Percentiles rank a stretch among this genome's conserved stretches.
These are phyloP conservation scores for Termitomyces sp. DNA, from an alignment of 768 basidiomycete genomes.

Conservation along the genomic window DNA sequence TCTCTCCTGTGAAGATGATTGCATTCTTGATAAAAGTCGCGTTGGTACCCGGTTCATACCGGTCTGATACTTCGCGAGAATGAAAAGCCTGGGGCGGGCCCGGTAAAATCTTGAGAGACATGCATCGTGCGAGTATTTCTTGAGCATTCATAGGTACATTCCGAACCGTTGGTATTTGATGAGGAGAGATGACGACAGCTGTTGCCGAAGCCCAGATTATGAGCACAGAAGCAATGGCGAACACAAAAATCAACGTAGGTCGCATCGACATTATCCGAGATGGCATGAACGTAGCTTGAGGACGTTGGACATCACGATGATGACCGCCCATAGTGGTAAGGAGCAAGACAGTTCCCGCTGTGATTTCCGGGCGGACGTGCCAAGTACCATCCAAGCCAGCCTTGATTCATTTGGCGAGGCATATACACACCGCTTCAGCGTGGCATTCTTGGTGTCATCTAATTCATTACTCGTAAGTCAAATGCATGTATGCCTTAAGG, in stretches of 20 bases:
- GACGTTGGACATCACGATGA: conserved; percentile 5
- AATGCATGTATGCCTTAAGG: neutral
- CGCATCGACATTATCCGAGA: conserved; percentile 1
- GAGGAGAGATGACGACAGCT: conserved; percentile 1
- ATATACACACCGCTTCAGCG: neutral
- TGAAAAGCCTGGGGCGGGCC: conserved; percentile 27
- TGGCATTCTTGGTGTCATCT: neutral
- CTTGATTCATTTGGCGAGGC: neutral
- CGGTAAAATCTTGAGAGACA: conserved; percentile 43
- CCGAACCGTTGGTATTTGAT: conserved; percentile 2
- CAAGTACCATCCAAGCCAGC: neutral
- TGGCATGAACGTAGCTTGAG: neutral
- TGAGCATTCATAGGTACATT: conserved; percentile 19
- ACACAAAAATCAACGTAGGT: conserved; percentile 7
- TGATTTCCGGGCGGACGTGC: neutral
- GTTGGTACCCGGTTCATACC: conserved; percentile 60
- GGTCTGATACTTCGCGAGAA: conserved; percentile 48
- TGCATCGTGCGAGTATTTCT: conserved; percentile 43
- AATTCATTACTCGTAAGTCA: neutral
- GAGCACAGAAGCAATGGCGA: conserved; percentile 10
- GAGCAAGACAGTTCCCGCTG: conserved; percentile 1
- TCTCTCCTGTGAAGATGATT: conserved; percentile 56
- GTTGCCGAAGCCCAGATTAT: conserved; percentile 10
- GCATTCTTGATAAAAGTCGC: conserved; percentile 69
- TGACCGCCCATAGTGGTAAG: conserved; percentile 18